Conservation (phyloP, 768 basidiomycete species). For the Amanita subjunquillea region DNA sequence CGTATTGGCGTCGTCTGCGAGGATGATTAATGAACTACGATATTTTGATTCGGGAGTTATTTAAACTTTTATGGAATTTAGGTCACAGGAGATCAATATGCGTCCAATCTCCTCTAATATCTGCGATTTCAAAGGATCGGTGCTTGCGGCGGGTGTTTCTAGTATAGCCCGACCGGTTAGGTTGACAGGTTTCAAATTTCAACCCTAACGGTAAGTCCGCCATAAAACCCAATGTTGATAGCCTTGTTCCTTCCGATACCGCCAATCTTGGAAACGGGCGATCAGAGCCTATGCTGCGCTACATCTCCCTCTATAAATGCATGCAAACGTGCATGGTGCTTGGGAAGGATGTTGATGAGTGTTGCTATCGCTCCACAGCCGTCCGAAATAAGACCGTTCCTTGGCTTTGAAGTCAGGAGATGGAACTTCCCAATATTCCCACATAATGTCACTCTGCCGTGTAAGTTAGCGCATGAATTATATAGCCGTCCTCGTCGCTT, state of each 20-base stretch:
- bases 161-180: conserved; percentile 25
- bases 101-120: neutral
- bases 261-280: conserved; percentile 52
- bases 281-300: conserved; percentile 20
- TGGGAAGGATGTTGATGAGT: conserved; percentile 51
- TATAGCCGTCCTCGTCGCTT: no score
- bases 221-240: conserved; percentile 54
- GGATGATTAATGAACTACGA: neutral
- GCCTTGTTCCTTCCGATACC: conserved; percentile 63
- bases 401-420: no score
- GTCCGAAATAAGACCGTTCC: conserved; percentile 36
- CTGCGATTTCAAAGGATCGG: conserved; percentile 12
- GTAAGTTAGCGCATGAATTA: no score
- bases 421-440: no score
- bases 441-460: no score
- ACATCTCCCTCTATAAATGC: conserved; percentile 36
- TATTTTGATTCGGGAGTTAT: neutral
- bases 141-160: conserved; percentile 33
- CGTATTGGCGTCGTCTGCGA: neutral
- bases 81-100: neutral
- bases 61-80: neutral
- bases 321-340: conserved; percentile 42
- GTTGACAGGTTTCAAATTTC: conserved; percentile 35
- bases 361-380: conserved; percentile 61
- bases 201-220: conserved; percentile 32